These are phyloP conservation scores for Alloascoidea africana DNA, from an alignment of 805 yeast species.

Conservation along the genomic window DNA sequence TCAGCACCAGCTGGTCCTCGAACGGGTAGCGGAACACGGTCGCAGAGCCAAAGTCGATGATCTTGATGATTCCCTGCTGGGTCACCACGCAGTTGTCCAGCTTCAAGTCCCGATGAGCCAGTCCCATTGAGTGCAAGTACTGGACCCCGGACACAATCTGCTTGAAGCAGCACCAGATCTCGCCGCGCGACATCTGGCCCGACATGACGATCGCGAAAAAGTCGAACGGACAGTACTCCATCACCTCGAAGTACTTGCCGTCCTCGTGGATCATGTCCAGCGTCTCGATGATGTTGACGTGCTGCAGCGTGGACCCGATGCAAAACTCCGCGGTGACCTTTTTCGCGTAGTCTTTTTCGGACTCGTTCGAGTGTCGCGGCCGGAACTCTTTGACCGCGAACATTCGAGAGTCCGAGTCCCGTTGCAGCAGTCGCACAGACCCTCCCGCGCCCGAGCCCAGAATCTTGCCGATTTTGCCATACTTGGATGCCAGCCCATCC, in stretches of 20 bases:
- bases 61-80: constrained; percentile 56
- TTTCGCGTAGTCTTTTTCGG: constrained; percentile 52
- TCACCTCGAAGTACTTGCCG: constrained; percentile 51
- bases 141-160: constrained; percentile 66
- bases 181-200: constrained; percentile 56
- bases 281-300: constrained; percentile 70
- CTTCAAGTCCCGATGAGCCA: constrained; percentile 88
- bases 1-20: too few species aligned
- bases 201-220: constrained; percentile 89
- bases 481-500: too few species aligned
- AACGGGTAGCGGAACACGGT: constrained; percentile 66
- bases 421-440: constrained; percentile 65
- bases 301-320: constrained; percentile 65
- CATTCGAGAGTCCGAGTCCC: constrained; percentile 40
- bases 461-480: constrained; percentile 59
- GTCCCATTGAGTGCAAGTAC: constrained; percentile 60
- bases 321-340: constrained; percentile 75
- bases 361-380: constrained; percentile 43
- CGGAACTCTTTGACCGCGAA: constrained; percentile 86
- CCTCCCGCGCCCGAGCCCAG: constrained; percentile 95
- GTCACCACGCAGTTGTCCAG: constrained; percentile 87
- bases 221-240: constrained; percentile 90
- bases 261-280: constrained; percentile 65
- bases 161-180: constrained; percentile 66
- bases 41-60: constrained; percentile 91